Percentiles rank a stretch among this genome's conserved stretches.
Conservation (phyloP, 441 rosid genomes). For the Populus hybrid region DNA sequence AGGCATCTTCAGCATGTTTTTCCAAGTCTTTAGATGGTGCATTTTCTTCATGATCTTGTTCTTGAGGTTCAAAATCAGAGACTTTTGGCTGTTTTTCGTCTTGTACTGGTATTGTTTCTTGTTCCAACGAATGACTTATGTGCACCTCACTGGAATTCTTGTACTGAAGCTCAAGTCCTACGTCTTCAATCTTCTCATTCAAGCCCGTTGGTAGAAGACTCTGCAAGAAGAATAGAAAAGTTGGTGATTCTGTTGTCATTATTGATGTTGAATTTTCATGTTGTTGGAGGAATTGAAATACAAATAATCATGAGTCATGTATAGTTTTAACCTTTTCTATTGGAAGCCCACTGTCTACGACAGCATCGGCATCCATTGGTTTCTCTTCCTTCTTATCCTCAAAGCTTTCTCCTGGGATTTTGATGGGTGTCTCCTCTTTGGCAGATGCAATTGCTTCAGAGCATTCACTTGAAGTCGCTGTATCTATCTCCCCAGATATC, state of each 20-base stretch:
- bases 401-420: background rate
- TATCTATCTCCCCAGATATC: background rate
- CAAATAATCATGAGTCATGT: background rate
- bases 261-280: background rate
- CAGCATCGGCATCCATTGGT: background rate
- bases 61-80: conserved; percentile 26
- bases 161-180: conserved; percentile 21
- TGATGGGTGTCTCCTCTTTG: background rate
- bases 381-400: conserved; percentile 4
- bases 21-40: conserved; percentile 16
- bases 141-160: conserved; percentile 19
- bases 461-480: conserved; percentile 6
- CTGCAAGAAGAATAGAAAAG: conserved; percentile 20
- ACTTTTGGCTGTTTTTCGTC: conserved; percentile 3
- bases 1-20: conserved; percentile 19
- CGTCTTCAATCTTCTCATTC: conserved; percentile 15
- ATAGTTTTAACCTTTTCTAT: conserved; percentile 10
- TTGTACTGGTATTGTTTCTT: conserved; percentile 21
- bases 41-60: conserved; percentile 23
- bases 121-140: background rate
- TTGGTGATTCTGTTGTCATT: background rate
- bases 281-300: background rate
- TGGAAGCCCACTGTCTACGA: background rate
- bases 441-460: conserved; percentile 3
- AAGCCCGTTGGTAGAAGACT: conserved; percentile 15